A percentile compares a stretch with the other conserved stretches of the same genome.
Evolutionary conservation across 1,284 basidiomycete species (phyloP).

Genomic region (Hemileia vastatrix): DNA sequence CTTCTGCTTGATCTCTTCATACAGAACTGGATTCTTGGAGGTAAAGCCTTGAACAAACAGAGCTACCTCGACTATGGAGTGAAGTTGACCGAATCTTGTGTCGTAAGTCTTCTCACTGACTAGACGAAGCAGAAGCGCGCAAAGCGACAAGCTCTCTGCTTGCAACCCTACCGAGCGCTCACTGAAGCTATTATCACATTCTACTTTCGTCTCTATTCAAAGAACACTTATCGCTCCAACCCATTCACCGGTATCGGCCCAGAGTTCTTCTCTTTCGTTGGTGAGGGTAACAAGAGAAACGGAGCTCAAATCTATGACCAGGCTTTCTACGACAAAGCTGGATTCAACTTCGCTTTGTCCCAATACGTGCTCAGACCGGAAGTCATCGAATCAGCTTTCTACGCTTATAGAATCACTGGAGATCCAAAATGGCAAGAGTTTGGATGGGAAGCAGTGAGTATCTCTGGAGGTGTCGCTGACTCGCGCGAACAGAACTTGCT

Average conservation of each 20-base stretch:
- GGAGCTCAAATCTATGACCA: slow-evolving; percentile 27
- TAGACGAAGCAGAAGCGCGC: no score
- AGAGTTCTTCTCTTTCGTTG: slow-evolving; percentile 33
- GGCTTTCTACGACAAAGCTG: slow-evolving; percentile 28
- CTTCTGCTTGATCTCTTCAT: neutral
- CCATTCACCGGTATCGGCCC: slow-evolving; percentile 37
- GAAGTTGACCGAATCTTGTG: slow-evolving; percentile 27
- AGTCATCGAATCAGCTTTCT: slow-evolving; percentile 30
- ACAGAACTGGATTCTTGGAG: slow-evolving; percentile 35
- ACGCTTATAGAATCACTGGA: slow-evolving; percentile 34
- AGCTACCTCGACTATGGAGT: slow-evolving; percentile 31
- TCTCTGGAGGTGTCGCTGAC: neutral
- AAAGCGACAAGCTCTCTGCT: no score
- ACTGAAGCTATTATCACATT: no score
- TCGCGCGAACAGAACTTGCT: neutral
- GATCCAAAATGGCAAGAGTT: slow-evolving; percentile 25
- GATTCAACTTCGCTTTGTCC: slow-evolving; percentile 29
- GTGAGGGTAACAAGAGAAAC: slow-evolving; percentile 25
- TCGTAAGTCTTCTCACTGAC: neutral
- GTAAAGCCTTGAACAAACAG: slow-evolving; percentile 27
- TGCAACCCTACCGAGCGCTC: no score
- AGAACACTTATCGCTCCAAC: no score
- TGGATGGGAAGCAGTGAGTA: slow-evolving; percentile 10
- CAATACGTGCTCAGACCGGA: slow-evolving; percentile 35
- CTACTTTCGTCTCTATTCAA: no score